A percentile compares a stretch with the other conserved stretches of the same genome.
These are phyloP conservation scores for Fusarium sacchari DNA, from an alignment of 2,329 filamentous ascomycete genomes.

Conservation along the genomic window DNA sequence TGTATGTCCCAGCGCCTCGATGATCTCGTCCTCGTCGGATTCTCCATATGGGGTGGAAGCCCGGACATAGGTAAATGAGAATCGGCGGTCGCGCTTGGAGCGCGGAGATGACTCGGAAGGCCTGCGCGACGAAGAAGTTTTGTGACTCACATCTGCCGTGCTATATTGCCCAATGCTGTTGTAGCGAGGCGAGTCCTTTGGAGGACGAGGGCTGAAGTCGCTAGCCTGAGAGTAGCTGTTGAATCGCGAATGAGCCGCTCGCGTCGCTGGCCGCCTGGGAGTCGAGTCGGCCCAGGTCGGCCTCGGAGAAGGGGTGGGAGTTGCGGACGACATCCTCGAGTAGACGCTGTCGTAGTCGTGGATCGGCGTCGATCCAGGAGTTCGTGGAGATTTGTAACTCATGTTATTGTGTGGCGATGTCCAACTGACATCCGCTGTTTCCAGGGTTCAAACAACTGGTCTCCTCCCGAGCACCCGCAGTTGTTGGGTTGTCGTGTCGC, in stretches of 20 bases:
- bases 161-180: conserved; percentile 71
- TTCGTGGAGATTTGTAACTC: conserved; percentile 54
- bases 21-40: conserved; percentile 71
- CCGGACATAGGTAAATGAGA: conserved; percentile 68
- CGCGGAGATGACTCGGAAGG: conserved; percentile 48
- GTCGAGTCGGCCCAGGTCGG: conserved; percentile 61
- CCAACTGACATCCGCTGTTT: conserved; percentile 46
- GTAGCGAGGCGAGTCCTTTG: conserved; percentile 68
- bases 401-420: conserved; percentile 51
- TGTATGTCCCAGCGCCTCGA: conserved; percentile 64
- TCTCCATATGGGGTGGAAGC: conserved; percentile 68
- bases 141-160: conserved; percentile 73
- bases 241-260: conserved; percentile 54
- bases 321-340: conserved; percentile 63
- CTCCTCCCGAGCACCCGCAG: conserved; percentile 44
- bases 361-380: conserved; percentile 59
- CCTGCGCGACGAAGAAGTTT: conserved; percentile 59
- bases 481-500: conserved; percentile 24
- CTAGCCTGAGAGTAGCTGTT: conserved; percentile 52
- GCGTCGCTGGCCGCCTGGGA: conserved; percentile 64
- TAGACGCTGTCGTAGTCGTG: conserved; percentile 60
- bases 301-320: conserved; percentile 67
- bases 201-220: conserved; percentile 56
- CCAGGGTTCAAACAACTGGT: conserved; percentile 38
- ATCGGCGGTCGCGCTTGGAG: conserved; percentile 63